Evolutionary conservation across 2,329 filamentous ascomycete genomes (phyloP).

Genomic region (Didymella pomorum): DNA sequence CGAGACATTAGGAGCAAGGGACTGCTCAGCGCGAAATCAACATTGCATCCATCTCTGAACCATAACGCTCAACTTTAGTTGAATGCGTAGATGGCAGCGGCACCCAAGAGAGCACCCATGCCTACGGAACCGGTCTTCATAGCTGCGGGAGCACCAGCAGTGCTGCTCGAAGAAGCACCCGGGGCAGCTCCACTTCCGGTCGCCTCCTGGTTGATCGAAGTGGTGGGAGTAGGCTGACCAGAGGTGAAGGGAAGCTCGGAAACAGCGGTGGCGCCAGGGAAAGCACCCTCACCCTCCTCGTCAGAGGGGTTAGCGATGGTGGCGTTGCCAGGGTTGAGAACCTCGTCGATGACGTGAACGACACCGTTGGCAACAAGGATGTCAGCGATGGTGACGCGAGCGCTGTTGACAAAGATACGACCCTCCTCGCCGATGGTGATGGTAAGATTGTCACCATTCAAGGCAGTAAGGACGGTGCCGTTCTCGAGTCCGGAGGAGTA

Average conservation of each 20-base stretch:
- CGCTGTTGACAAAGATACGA: conserved; percentile 55
- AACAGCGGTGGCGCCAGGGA: conserved; percentile 59
- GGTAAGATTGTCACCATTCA: conserved; percentile 51
- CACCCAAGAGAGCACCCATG: conserved; percentile 58
- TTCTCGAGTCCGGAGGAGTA: conserved; percentile 60
- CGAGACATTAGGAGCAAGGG: neutral
- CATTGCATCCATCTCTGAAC: neutral
- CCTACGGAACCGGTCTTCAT: conserved; percentile 54
- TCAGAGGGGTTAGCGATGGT: conserved; percentile 55
- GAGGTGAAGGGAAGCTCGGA: conserved; percentile 64
- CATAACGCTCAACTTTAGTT: conserved; percentile 20
- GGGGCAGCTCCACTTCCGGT: conserved; percentile 30
- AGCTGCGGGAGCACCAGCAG: conserved; percentile 37
- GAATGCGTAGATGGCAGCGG: conserved; percentile 48
- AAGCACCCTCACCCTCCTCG: conserved; percentile 61
- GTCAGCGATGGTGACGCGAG: conserved; percentile 53
- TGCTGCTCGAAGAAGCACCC: conserved; percentile 26
- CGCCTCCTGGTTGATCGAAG: conserved; percentile 48
- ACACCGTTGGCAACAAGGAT: conserved; percentile 57
- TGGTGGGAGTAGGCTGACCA: conserved; percentile 58
- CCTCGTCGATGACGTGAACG: conserved; percentile 63
- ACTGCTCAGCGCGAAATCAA: neutral
- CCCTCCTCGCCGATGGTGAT: conserved; percentile 48
- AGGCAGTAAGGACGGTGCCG: conserved; percentile 49
- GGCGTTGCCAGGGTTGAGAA: conserved; percentile 63